Base-by-base conservation (phyloP, 768 basidiomycete species). In the Mycena metata region DNA sequence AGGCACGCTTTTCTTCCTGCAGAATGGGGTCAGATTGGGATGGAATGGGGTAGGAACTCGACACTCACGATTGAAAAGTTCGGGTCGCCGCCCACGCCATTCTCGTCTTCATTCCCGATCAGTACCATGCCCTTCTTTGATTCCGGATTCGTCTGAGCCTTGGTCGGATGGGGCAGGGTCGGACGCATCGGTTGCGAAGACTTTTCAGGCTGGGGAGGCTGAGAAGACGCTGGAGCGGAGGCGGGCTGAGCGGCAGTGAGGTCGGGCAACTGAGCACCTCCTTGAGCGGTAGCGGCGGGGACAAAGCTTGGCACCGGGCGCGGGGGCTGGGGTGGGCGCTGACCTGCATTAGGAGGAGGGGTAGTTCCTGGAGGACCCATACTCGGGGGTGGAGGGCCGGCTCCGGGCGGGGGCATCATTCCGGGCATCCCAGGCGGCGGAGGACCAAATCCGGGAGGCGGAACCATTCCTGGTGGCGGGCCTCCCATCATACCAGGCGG, bases 1-100 rank as follows among this genome's bases (percentile, higher is more conserved):
- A 84, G 10, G 93, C 89, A 58, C 95, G 89, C 69, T 87, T 87
- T 78, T 96, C 95, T 69, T 94, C 93, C 94, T 96, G 70, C 21
- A 45, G 3, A 45, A 26, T 23, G 36, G 13, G 21, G 24, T 56
- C 9, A 70, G 41, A 33, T 11, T 51, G 60, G 30, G 12, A 24
- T 52, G 3, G 59, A 24, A 33, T 11, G 35, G 0, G 46, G 61
- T 9, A 3, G 64, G 54, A n/a, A 66, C 26, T 49, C 17, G 33
- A 61, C 16, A 84, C 90, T 50, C 72, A 94, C 94, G 5, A 93
- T 91, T 64, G 88, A 89, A 77, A 93, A 94, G 74, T 95, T 94
- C 0, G 94, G 80, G 73, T 96, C 92, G 16, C 81, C 76, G 19
- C 63, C 56, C 9, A 72, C 70, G n/a, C 70, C 70, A 24, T 72